Evolutionary conservation across 2,329 filamentous ascomycete species (phyloP), one percentile per base, ranked within the genome.

Genomic region (Phialocephala subalpina): DNA sequence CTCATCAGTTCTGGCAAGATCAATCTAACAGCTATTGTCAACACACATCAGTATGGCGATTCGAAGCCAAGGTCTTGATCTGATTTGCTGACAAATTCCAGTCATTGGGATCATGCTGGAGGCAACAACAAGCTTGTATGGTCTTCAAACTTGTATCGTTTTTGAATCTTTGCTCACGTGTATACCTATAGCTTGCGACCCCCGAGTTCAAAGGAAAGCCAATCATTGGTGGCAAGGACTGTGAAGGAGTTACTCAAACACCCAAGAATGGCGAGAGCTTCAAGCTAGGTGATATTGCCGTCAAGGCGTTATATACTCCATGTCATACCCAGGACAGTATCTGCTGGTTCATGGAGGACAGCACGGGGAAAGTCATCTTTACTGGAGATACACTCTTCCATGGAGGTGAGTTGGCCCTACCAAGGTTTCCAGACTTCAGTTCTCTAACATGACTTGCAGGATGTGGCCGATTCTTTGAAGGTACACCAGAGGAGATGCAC

Each of bases 251-350:
- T 56, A 94, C 90, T 27, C 84, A 84, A 73, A 97, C 91, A 0
- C 95, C 95, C 0, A 80, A 81, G 2, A 87, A 98, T 77, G 88
- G 90, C 45, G 88, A 93, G 70, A 87, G 84, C 2, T 97, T 97
- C 83, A 90, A 87, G 69, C 88, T 99, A 68, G 96, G 96, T 63
- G 85, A 86, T 72, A 96, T 99, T 78, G 85, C 86, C 16, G 91
- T 97, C 64, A 95, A 87, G 77, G 92, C 92, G 27, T 83, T 98
- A n/a, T 92, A 98, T 80, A 99, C 96, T 14, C 96, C 96, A 1
- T 99, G 96, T 79, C 96, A 99, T 78, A 99, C 96, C 1, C 94
- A 97, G 81, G 96, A 99, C 81, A 97, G 94, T 79, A 97, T 99
- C 77, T 99, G 96, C 84, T 99, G 90, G 82, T 93, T 90, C 73